Base-by-base conservation (phyloP, 768 basidiomycete genomes). In the Russula sp. region DNA sequence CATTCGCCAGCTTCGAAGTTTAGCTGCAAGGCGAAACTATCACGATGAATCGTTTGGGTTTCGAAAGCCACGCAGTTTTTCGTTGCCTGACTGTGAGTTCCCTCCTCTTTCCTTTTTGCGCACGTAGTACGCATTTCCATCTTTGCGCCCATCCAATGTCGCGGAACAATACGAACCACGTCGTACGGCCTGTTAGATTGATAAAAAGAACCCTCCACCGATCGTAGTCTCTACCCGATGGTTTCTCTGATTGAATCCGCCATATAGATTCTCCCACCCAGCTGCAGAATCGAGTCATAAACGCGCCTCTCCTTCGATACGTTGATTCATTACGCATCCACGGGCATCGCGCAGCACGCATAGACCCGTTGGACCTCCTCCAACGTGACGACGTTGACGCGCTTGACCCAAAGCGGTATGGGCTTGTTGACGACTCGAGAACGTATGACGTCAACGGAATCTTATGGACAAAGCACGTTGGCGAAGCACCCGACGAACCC, bases 331-430 rank as follows among this genome's bases (percentile, higher is more conserved):
- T 96, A 67, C 82, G 93, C n/a, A 85, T 79, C 0, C 89, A 93
- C 65, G 89, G 88, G 0, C 92, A 93, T 69, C 83, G 90, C 35
- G 90, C 91, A 3, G 91, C 92, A 0, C 79, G 81, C 46, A 88
- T 96, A 45, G 93, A 97, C 70, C 93, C 94, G 0, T 75, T 96
- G 39, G 92, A 93, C 72, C 74, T 96, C 55, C 86, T 96, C 35
- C 86, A 90, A 57, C 84, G 93, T 16, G 91, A 93, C 67, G 84
- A 79, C 52, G 83, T 91, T 66, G 84, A 80, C 29, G 92, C 92
- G 5, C 79, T 95, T 20, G 78, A 88, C 65, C 88, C 91, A 0
- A 69, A 74, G 45, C 83, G 94, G 11, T 96, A 95, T 65, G 90
- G 91, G 1, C 78, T 95, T 2, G 68, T 68, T 0, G 81, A 88